A percentile compares a stretch with the other conserved stretches of the same genome.
Evolutionary conservation across 371 early-diverging fungal species (phyloP).

Genomic region (Coemansia sp.): DNA sequence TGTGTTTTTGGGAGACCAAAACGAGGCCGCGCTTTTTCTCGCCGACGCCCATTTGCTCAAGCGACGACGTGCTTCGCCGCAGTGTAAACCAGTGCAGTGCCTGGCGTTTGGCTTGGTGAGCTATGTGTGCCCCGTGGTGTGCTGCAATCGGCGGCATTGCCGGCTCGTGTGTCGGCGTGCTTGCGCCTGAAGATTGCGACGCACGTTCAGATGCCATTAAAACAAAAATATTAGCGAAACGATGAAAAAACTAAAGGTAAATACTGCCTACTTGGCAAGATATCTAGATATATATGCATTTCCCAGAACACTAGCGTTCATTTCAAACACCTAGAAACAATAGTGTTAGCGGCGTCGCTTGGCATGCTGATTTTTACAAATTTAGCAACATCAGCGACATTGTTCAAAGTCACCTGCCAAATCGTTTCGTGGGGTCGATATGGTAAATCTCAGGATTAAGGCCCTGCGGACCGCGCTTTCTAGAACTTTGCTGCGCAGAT

Average conservation of each 20-base stretch:
- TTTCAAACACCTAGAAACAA: neutral
- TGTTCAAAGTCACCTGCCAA: constrained; percentile 16
- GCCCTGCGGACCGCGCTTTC: constrained; percentile 24
- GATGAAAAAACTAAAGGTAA: neutral
- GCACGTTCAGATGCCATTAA: constrained; percentile 1
- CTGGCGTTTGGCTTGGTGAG: constrained; percentile 3
- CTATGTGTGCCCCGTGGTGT: neutral
- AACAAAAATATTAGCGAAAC: neutral
- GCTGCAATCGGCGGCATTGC: neutral
- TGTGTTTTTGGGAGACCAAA: constrained; percentile 1
- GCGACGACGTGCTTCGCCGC: neutral
- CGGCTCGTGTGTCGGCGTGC: constrained; percentile 7
- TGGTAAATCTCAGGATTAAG: constrained; percentile 36
- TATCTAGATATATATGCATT: neutral
- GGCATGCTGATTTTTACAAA: constrained; percentile 4
- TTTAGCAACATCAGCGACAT: neutral
- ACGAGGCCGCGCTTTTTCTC: constrained; percentile 9
- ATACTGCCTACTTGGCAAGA: neutral
- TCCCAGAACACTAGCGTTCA: neutral
- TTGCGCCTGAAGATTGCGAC: neutral
- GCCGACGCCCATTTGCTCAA: neutral
- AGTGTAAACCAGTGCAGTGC: neutral
- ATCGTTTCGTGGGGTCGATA: constrained; percentile 32
- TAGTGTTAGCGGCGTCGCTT: neutral
- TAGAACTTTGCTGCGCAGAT: constrained; percentile 20